Evolutionary conservation across 139 green algal species (phyloP).

Genomic region (Coccomyxa sp.): DNA sequence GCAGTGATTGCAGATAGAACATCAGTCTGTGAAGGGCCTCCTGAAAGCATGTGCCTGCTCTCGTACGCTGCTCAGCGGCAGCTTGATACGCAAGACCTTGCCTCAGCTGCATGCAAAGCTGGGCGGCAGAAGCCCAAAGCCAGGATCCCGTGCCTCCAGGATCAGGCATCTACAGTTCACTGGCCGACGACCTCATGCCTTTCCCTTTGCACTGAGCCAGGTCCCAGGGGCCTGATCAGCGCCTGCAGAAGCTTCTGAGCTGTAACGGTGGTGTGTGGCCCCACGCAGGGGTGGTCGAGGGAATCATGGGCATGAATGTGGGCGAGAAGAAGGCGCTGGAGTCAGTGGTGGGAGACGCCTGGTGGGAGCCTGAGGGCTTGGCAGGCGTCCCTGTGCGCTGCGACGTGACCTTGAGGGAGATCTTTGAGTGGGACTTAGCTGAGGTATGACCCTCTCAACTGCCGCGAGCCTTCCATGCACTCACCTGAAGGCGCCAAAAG

Average conservation of each 20-base stretch:
- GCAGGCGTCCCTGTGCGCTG: conserved; percentile 20
- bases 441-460: conserved; percentile 20
- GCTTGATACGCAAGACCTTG: neutral
- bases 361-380: conserved; percentile 24
- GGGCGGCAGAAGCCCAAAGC: too few species aligned
- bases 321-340: conserved; percentile 27
- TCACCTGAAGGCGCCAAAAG: neutral
- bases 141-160: neutral
- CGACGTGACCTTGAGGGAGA: conserved; percentile 39
- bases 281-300: conserved; percentile 16
- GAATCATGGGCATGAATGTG: conserved; percentile 33
- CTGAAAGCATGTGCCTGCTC: neutral
- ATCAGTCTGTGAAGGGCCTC: neutral
- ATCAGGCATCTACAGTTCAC: neutral
- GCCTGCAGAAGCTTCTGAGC: neutral
- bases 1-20: neutral
- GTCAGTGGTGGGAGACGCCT: conserved; percentile 27
- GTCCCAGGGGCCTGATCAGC: neutral
- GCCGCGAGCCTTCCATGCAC: neutral
- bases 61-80: neutral
- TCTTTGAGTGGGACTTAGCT: conserved; percentile 47
- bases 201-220: neutral
- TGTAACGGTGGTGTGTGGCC: neutral
- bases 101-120: too few species aligned
- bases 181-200: neutral